Conservation (phyloP, 371 early-diverging fungal species). For the Nematocida sp. region DNA sequence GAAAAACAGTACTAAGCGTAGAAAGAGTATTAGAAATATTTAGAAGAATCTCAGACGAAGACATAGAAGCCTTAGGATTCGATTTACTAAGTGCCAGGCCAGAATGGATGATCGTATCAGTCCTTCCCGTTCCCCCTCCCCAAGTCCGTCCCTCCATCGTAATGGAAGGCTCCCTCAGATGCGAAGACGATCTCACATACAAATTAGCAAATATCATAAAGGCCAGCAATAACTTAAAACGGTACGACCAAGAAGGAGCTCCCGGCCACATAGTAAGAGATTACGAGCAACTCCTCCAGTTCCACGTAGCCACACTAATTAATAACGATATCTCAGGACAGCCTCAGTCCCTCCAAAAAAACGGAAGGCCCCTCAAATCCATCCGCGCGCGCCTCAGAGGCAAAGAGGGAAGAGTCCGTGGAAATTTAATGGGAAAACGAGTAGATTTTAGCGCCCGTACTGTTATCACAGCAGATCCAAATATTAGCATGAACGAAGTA, state of each 20-base stretch:
- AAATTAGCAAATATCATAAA: constrained; percentile 87
- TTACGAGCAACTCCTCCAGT: constrained; percentile 86
- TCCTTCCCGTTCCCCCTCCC: constrained; percentile 92
- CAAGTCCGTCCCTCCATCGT: constrained; percentile 94
- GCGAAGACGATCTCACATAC: constrained; percentile 96
- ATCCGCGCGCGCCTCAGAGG: constrained; percentile 95
- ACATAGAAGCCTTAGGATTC: constrained; percentile 80
- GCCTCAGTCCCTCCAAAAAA: constrained; percentile 86
- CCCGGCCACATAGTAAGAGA: constrained; percentile 87
- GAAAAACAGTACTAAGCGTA: constrained; percentile 70
- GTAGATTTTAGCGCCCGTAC: constrained; percentile 98
- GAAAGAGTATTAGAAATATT: constrained; percentile 79
- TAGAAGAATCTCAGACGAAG: constrained; percentile 81
- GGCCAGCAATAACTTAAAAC: constrained; percentile 80
- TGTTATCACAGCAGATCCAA: constrained; percentile 98
- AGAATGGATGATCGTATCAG: constrained; percentile 92
- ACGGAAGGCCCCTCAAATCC: constrained; percentile 89
- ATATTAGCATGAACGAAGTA: constrained; percentile 89
- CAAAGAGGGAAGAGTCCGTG: constrained; percentile 97
- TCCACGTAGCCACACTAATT: constrained; percentile 95
- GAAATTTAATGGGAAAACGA: constrained; percentile 99
- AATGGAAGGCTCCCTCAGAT: constrained; percentile 81
- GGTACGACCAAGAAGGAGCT: constrained; percentile 85
- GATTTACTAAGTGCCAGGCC: constrained; percentile 84
- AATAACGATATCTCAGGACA: constrained; percentile 94